These are phyloP conservation scores for Scheffersomyces illinoinensis DNA, from an alignment of 1,139 yeast species.

Conservation along the genomic window DNA sequence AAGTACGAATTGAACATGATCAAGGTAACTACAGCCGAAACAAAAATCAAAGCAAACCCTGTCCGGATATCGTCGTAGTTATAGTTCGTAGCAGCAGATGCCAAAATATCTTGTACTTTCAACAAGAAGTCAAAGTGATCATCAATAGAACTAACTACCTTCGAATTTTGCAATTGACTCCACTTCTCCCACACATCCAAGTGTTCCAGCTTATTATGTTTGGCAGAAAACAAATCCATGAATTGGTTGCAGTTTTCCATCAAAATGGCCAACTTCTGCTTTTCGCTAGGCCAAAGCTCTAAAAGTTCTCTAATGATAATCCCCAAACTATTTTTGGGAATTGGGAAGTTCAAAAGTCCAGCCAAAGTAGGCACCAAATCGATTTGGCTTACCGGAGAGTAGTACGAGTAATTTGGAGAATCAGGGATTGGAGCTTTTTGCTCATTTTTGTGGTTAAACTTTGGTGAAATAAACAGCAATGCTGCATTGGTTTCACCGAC, in stretches of 20 bases:
- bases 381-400: conserved; percentile 64
- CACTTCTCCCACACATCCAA: conserved; percentile 11
- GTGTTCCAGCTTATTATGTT: conserved; percentile 14
- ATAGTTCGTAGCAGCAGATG: conserved; percentile 75
- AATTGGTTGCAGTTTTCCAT: conserved; percentile 68
- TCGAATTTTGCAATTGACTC: conserved; percentile 6
- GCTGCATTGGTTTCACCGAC: conserved; percentile 90
- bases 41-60: conserved; percentile 39
- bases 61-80: conserved; percentile 49
- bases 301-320: conserved; percentile 61
- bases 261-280: conserved; percentile 42
- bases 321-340: conserved; percentile 87
- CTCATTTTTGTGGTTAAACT: conserved; percentile 35
- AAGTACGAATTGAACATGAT: conserved; percentile 19
- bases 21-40: conserved; percentile 25
- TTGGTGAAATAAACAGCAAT: conserved; percentile 64
- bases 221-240: conserved; percentile 31
- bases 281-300: conserved; percentile 45
- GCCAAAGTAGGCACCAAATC: conserved; percentile 89
- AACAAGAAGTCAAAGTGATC: conserved; percentile 41
- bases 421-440: conserved; percentile 36
- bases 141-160: conserved; percentile 12
- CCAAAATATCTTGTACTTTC: conserved; percentile 54
- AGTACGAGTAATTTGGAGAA: conserved; percentile 51
- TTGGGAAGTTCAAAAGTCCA: conserved; percentile 70